Evolutionary conservation across 108 stramenopile genomes (phyloP), one percentile per base, ranked within the genome.

Genomic region (Phaeodactylum tricornutum): DNA sequence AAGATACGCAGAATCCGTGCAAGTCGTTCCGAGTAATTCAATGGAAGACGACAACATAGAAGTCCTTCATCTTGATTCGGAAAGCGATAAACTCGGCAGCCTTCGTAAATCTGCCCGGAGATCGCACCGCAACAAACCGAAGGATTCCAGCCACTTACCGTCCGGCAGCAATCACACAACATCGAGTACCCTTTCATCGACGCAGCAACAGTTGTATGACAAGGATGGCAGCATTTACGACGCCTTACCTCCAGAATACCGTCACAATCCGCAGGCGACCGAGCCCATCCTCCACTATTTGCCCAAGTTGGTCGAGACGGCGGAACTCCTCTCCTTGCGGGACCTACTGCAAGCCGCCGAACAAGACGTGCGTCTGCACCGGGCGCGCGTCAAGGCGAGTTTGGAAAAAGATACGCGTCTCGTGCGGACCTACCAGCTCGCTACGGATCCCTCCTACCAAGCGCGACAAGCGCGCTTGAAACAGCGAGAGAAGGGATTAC

Each of bases 301-400:
- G 15, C 69, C 65, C 15, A 43, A 46, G 27, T 41, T 32, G 12
- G n/a, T 57, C 11, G 32, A 21, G 22, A 17, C 29, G 8, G 50
- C 30, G 17, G 47, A 29, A 14, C 29, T 29, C 11, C 29, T 48
- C 6, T 57, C 50, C 26, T 38, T 78, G 17, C 47, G 56, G 12
- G 26, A 36, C 14, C 41, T 78, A 12, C 31, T 78, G 37, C 41
- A 64, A 8, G 77, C 77, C 8, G 77, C 77, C 7, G 58, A 71
- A 38, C 64, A 62, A 8, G 77, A 78, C 32, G 71, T 78, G 25
- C 68, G 67, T 17, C 49, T 78, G 14, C 77, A 78, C 42, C 47
- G 64, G n/a, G 71, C 71, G 16, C 59, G 77, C 1, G 49, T 71
- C 29, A 64, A 67, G 47, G 77, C 77, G 2, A 69, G 25, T 4